Evolutionary conservation across 73 alveolate genomes (phyloP).

Genomic region (Tetrahymena thermophila): DNA sequence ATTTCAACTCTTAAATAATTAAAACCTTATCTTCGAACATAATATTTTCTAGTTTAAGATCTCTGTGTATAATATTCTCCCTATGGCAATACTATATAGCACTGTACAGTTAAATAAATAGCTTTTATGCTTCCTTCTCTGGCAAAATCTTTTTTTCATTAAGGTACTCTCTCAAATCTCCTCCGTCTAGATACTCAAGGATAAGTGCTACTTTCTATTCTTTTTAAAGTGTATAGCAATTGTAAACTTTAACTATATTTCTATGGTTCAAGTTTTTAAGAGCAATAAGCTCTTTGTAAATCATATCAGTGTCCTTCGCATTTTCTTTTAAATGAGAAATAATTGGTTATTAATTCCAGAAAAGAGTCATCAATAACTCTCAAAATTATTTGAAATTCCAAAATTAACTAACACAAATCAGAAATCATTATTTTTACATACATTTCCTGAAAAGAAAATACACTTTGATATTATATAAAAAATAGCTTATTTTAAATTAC

Average conservation of each 20-base stretch:
- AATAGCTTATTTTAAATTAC: background rate
- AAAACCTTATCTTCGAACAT: constrained; percentile 13
- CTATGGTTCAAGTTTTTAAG: constrained; percentile 44
- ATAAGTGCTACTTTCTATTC: constrained; percentile 37
- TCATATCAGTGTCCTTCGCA: constrained; percentile 53
- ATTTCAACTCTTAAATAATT: background rate
- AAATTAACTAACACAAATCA: no score
- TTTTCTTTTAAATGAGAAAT: background rate
- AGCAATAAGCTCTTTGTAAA: constrained; percentile 50
- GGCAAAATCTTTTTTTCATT: background rate
- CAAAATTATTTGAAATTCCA: background rate
- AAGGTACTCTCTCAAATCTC: constrained; percentile 29
- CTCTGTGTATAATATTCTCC: constrained; percentile 28
- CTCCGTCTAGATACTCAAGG: constrained; percentile 63
- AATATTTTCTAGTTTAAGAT: constrained; percentile 25
- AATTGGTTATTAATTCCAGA: no score
- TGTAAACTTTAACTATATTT: constrained; percentile 43
- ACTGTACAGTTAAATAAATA: constrained; percentile 7
- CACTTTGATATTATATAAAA: background rate
- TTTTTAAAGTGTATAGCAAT: constrained; percentile 43
- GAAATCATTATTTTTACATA: background rate
- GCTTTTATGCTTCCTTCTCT: constrained; percentile 46
- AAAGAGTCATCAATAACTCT: background rate
- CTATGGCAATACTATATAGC: constrained; percentile 34
- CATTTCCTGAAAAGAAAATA: background rate